These are phyloP conservation scores for Hygrophoropsis aurantiaca DNA, from an alignment of 768 basidiomycete genomes.

Conservation along the genomic window DNA sequence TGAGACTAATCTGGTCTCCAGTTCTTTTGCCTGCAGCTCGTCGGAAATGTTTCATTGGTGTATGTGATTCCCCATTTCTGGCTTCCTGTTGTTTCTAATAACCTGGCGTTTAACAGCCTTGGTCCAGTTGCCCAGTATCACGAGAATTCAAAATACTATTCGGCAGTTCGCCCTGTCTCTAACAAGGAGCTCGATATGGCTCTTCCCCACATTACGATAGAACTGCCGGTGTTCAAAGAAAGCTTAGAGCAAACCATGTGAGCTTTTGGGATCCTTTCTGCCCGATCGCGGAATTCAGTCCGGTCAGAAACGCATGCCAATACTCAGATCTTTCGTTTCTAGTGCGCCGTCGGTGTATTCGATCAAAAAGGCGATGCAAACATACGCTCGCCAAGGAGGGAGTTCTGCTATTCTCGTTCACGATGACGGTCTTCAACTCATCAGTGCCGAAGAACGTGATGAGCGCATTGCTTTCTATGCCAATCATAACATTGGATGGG, in stretches of 20 bases:
- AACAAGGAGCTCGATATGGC: constrained; percentile 61
- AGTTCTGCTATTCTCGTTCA: constrained; percentile 78
- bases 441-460: constrained; percentile 60
- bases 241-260: constrained; percentile 79
- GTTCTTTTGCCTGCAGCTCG: constrained; percentile 76
- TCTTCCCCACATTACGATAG: constrained; percentile 75
- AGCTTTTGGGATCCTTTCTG: constrained; percentile 25
- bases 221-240: constrained; percentile 88
- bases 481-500: constrained; percentile 78
- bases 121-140: constrained; percentile 86
- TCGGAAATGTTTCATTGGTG: constrained; percentile 63
- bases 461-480: constrained; percentile 74
- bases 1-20: constrained; percentile 24
- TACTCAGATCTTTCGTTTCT: constrained; percentile 16
- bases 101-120: constrained; percentile 39
- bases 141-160: constrained; percentile 83
- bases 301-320: background rate
- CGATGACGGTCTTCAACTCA: constrained; percentile 79
- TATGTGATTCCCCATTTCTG: constrained; percentile 31
- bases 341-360: constrained; percentile 77
- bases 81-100: background rate
- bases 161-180: constrained; percentile 59
- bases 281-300: too few species aligned
- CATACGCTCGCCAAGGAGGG: constrained; percentile 89
- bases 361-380: constrained; percentile 83